A percentile compares a stretch with the other conserved stretches of the same genome.
phyloP scores from a whole-genome alignment of 1,139 yeast genomes.

The Taiozyma onychis region DNA sequence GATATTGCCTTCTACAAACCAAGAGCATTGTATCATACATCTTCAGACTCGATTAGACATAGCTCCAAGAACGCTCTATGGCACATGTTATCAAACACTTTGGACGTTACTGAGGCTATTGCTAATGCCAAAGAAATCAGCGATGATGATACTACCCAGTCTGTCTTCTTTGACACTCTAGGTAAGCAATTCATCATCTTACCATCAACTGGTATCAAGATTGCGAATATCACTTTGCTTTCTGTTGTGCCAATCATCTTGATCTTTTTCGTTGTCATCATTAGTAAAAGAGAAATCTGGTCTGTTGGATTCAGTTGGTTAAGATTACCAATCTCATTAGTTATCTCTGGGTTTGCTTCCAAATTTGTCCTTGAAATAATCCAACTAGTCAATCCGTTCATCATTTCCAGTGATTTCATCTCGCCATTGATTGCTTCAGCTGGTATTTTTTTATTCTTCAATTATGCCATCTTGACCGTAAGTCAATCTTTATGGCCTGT shows the following conservation, averaged over 20 bases:
- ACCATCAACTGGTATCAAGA: slow-evolving; percentile 42
- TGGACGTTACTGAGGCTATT: slow-evolving; percentile 49
- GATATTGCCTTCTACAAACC: slow-evolving; percentile 76
- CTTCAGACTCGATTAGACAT: slow-evolving; percentile 61
- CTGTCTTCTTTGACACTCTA: slow-evolving; percentile 57
- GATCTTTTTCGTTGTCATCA: slow-evolving; percentile 42
- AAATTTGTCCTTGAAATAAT: slow-evolving; percentile 33
- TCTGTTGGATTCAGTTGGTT: slow-evolving; percentile 39
- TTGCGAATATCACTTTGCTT: slow-evolving; percentile 45
- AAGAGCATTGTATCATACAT: slow-evolving; percentile 78
- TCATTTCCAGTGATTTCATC: slow-evolving; percentile 52
- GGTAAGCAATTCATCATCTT: slow-evolving; percentile 50
- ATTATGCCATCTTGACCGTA: slow-evolving; percentile 50
- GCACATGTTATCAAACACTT: slow-evolving; percentile 73
- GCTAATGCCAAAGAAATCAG: slow-evolving; percentile 38
- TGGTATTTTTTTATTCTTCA: slow-evolving; percentile 43
- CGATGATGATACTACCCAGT: slow-evolving; percentile 35
- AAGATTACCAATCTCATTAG: slow-evolving; percentile 53
- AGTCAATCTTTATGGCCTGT: slow-evolving; percentile 49
- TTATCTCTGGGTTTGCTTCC: slow-evolving; percentile 36
- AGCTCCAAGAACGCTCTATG: slow-evolving; percentile 61
- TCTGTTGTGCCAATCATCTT: slow-evolving; percentile 50
- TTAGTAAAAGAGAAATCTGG: slow-evolving; percentile 45
- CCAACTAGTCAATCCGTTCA: slow-evolving; percentile 42
- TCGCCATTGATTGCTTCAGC: slow-evolving; percentile 43